A percentile compares a stretch with the other conserved stretches of the same genome.
phyloP scores from a whole-genome alignment of 768 basidiomycete genomes.

The Sarcodon aspratus region DNA sequence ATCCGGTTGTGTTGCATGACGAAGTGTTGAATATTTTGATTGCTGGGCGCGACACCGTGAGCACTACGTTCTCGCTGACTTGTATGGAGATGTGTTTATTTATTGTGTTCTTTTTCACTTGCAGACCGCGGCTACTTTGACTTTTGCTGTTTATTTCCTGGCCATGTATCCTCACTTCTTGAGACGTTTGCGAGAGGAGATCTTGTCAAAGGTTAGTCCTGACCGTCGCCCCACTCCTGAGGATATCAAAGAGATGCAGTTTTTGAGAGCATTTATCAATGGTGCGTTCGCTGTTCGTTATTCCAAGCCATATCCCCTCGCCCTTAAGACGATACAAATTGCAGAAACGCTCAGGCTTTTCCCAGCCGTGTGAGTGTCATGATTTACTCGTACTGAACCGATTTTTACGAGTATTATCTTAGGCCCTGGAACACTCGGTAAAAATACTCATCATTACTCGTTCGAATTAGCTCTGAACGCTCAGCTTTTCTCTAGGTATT shows the following conservation, averaged over 20 bases:
- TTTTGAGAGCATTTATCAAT: constrained; percentile 17
- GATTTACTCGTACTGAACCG: not conserved
- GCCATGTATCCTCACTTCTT: constrained; percentile 18
- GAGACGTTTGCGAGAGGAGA: constrained; percentile 16
- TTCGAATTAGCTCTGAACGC: not conserved
- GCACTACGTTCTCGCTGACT: too few species aligned
- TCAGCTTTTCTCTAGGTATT: not conserved
- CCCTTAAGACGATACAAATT: not conserved
- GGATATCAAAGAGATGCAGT: constrained; percentile 19
- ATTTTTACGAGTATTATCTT: not conserved
- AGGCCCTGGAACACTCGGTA: constrained; percentile 25
- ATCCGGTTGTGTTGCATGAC: constrained; percentile 4
- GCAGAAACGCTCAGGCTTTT: constrained; percentile 19
- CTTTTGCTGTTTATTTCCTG: constrained; percentile 19
- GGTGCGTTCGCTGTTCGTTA: constrained; percentile 3
- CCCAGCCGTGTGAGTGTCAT: constrained; percentile 16
- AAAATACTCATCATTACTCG: not conserved
- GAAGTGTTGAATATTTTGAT: constrained; percentile 19
- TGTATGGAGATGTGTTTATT: not conserved
- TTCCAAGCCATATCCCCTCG: not conserved
- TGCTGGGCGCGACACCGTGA: constrained; percentile 15
- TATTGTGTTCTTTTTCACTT: not conserved
- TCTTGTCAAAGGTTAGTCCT: constrained; percentile 15
- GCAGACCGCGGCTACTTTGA: constrained; percentile 14
- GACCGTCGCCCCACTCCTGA: constrained; percentile 17